These are phyloP conservation scores for Stenocarpella maydis DNA, from an alignment of 2,329 filamentous ascomycete genomes.

Conservation along the genomic window DNA sequence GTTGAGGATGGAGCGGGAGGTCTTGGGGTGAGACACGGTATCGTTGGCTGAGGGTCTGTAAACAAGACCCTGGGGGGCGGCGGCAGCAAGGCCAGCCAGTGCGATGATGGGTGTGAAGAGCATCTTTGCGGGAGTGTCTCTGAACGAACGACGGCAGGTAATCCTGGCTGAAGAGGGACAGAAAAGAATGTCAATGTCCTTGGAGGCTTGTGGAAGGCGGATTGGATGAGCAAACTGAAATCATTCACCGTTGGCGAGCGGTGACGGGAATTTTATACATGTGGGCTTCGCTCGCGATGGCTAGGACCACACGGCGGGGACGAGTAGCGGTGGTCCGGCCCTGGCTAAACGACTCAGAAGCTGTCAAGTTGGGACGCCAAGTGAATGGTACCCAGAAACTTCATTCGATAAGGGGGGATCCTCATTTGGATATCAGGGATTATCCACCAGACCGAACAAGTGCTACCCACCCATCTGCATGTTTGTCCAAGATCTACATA, in stretches of 20 bases:
- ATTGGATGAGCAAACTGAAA: not conserved
- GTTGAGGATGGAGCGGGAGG: not conserved
- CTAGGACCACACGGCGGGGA: slow-evolving; percentile 11
- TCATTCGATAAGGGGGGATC: slow-evolving; percentile 10
- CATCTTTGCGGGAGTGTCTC: slow-evolving; percentile 19
- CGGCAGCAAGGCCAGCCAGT: slow-evolving; percentile 28
- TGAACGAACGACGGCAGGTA: not conserved
- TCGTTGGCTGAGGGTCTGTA: not conserved
- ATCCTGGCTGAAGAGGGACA: not conserved
- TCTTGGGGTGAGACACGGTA: not conserved
- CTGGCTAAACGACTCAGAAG: slow-evolving; percentile 16
- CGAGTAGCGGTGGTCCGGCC: slow-evolving; percentile 2
- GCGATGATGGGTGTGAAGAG: slow-evolving; percentile 20
- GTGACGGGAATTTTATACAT: slow-evolving; percentile 24
- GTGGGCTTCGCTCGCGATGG: slow-evolving; percentile 15
- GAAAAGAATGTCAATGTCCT: slow-evolving; percentile 1
- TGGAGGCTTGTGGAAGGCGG: slow-evolving; percentile 4
- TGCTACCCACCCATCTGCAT: not conserved
- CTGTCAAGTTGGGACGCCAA: slow-evolving; percentile 21
- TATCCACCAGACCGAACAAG: slow-evolving; percentile 5
- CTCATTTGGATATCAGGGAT: slow-evolving; percentile 20
- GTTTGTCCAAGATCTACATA: slow-evolving; percentile 17
- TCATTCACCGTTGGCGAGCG: not conserved
- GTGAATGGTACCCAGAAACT: slow-evolving; percentile 14
- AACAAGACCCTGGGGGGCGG: slow-evolving; percentile 15